Percentiles rank a stretch among this genome's conserved stretches.
These are phyloP conservation scores for Conticribra weissflogii DNA, from an alignment of 108 stramenopile species.

Conservation along the genomic window DNA sequence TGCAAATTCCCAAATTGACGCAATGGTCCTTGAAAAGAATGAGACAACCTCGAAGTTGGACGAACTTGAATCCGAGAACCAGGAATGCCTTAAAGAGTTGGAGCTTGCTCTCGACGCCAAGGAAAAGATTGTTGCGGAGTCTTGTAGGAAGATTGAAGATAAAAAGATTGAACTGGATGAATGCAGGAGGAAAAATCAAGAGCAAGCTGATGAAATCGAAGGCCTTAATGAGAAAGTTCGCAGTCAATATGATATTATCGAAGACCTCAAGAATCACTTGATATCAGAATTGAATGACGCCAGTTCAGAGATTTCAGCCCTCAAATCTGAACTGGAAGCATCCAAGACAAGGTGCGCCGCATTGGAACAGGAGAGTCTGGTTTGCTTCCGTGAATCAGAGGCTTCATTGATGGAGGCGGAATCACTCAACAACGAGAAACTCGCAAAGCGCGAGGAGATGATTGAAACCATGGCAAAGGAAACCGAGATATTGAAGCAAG, in stretches of 20 bases:
- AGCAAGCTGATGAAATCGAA: not conserved
- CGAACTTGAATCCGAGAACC: not conserved
- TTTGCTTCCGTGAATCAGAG: not conserved
- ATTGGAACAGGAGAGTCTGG: not conserved
- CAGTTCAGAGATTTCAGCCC: no score
- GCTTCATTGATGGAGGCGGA: not conserved
- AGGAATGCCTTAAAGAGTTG: not conserved
- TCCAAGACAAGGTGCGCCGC: not conserved
- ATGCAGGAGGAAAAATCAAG: not conserved
- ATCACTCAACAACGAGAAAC: no score
- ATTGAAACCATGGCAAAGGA: not conserved
- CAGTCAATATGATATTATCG: not conserved
- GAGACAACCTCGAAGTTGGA: not conserved
- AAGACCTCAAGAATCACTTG: not conserved
- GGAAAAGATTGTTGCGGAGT: not conserved
- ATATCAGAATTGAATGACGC: not conserved
- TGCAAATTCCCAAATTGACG: not conserved
- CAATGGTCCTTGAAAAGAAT: not conserved
- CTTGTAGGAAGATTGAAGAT: not conserved
- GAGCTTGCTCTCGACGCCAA: not conserved
- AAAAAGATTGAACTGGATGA: not conserved
- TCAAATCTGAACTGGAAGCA: not conserved
- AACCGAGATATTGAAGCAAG: slow-evolving; percentile 4
- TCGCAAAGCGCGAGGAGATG: not conserved
- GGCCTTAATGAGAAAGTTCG: not conserved